phyloP scores from a whole-genome alignment of 495 filamentous ascomycete species.

The Patellaria atrata region DNA sequence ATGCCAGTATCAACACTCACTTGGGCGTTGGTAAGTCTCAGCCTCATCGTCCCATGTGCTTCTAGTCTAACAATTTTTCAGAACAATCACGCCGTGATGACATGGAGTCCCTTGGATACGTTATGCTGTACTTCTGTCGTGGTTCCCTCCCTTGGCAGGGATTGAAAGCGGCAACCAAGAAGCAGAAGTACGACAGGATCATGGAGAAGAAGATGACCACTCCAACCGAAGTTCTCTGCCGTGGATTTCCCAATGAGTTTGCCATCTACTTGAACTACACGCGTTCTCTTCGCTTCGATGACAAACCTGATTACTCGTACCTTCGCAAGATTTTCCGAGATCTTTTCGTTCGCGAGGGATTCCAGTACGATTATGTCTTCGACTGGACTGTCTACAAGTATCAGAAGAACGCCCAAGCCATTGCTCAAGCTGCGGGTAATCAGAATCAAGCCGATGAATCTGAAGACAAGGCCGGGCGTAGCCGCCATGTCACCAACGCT shows the following conservation, averaged over 20 bases:
- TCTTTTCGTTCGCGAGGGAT: slow-evolving; percentile 96
- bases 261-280: slow-evolving; percentile 99
- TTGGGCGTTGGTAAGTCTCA: slow-evolving; percentile 65
- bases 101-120: slow-evolving; percentile 98
- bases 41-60: not conserved
- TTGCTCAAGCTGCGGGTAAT: slow-evolving; percentile 56
- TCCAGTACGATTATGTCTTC: slow-evolving; percentile 99
- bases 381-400: slow-evolving; percentile 99
- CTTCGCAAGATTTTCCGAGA: slow-evolving; percentile 99
- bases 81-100: slow-evolving; percentile 99
- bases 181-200: slow-evolving; percentile 99
- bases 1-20: slow-evolving; percentile 98
- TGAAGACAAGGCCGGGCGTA: slow-evolving; percentile 53
- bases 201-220: slow-evolving; percentile 99
- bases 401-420: slow-evolving; percentile 95
- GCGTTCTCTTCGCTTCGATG: slow-evolving; percentile 94
- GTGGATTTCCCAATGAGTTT: slow-evolving; percentile 98
- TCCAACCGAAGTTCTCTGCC: slow-evolving; percentile 96
- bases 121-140: slow-evolving; percentile 99
- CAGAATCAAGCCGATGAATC: slow-evolving; percentile 56
- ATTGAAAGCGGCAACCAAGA: slow-evolving; percentile 98
- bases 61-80: slow-evolving; percentile 27
- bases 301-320: slow-evolving; percentile 99
- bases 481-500: slow-evolving; percentile 26
- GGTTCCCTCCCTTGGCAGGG: slow-evolving; percentile 99